Evolutionary conservation across 2,329 filamentous ascomycete genomes (phyloP).

Genomic region (Sclerotinia nivalis): DNA sequence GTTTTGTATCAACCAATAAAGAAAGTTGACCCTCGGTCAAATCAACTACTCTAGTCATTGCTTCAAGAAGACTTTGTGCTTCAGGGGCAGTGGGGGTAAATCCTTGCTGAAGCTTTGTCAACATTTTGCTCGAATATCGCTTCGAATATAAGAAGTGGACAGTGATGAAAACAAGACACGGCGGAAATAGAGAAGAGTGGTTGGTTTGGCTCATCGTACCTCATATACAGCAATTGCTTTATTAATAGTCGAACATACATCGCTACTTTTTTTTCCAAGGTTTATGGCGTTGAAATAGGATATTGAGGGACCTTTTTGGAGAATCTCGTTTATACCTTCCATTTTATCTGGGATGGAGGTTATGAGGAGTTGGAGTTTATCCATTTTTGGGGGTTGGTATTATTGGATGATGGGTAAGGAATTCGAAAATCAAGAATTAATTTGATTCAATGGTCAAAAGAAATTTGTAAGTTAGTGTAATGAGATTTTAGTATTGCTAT

Average conservation of each 20-base stretch:
- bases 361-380: conserved; percentile 1
- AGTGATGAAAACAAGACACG: too few species aligned
- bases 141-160: too few species aligned
- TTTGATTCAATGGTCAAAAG: background rate
- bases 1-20: background rate
- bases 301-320: background rate
- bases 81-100: background rate
- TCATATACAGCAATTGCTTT: conserved; percentile 6
- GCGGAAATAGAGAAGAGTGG: too few species aligned
- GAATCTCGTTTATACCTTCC: background rate
- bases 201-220: background rate
- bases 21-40: conserved; percentile 7
- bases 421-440: background rate
- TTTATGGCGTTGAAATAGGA: background rate
- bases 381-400: background rate
- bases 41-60: conserved; percentile 1
- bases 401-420: too few species aligned
- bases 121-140: too few species aligned
- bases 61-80: background rate
- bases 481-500: too few species aligned
- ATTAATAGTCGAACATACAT: background rate
- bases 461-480: background rate
- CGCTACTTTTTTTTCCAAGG: background rate
- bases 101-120: background rate
- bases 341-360: background rate